Percentiles rank a stretch among this genome's conserved stretches.
Conservation (phyloP, 75 land plant species). For the Selaginella moellendorffii region DNA sequence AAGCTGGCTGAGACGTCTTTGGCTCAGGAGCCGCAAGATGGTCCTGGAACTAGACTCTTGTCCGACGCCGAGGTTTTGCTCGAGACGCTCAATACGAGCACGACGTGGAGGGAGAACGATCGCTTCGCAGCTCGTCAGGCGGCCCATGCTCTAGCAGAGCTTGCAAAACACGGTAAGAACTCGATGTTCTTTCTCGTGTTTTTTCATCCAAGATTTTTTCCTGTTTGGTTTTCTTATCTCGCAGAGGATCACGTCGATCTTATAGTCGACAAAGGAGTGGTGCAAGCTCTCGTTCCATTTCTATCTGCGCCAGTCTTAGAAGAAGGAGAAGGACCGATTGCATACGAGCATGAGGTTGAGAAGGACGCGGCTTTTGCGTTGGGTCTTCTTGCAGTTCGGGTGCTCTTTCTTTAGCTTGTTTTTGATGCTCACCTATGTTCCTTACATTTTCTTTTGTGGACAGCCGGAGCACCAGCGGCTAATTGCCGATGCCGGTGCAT, state of each 20-base stretch:
- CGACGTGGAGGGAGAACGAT: conserved; percentile 63
- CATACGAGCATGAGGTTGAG: conserved; percentile 79
- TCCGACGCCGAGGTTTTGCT: conserved; percentile 43
- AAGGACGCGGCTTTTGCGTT: conserved; percentile 76
- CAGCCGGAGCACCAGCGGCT: conserved; percentile 97
- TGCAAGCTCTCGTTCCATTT: conserved; percentile 70
- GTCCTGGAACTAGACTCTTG: conserved; percentile 18
- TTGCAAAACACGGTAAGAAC: conserved; percentile 76
- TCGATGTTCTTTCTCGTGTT: not conserved
- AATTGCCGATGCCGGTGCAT: conserved; percentile 91
- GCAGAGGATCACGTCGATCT: conserved; percentile 75
- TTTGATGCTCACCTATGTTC: not conserved
- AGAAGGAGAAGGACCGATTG: conserved; percentile 27
- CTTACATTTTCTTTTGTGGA: not conserved
- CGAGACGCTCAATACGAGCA: conserved; percentile 34
- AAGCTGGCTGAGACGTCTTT: conserved; percentile 46
- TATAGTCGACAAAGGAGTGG: conserved; percentile 69
- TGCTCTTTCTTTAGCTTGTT: conserved; percentile 8
- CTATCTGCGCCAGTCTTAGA: conserved; percentile 49
- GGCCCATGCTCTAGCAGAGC: conserved; percentile 77
- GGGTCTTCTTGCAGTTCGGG: conserved; percentile 87
- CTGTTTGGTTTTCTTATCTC: not conserved
- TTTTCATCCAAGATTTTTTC: too few species aligned
- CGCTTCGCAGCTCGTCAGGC: conserved; percentile 73
- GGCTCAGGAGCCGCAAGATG: not conserved